phyloP scores from a whole-genome alignment of 108 stramenopile species.

The Nitzschia sp. region DNA sequence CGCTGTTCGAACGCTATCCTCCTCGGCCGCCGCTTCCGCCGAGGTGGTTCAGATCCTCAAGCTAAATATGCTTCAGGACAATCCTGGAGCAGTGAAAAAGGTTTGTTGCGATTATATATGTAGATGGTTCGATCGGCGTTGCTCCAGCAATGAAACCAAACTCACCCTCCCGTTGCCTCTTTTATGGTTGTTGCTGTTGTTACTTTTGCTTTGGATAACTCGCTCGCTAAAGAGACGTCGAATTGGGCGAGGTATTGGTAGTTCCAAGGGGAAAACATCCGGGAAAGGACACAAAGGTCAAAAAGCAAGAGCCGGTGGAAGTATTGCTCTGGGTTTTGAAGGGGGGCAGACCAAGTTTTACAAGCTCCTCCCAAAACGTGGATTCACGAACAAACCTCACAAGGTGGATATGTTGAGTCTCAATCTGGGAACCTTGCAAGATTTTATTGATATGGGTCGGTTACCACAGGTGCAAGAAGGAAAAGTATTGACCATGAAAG shows the following conservation, averaged over 20 bases:
- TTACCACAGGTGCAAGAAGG: constrained; percentile 53
- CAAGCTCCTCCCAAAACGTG: constrained; percentile 94
- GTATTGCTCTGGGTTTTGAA: constrained; percentile 88
- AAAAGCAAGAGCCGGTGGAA: constrained; percentile 86
- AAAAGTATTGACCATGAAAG: constrained; percentile 83
- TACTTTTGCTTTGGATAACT: not conserved
- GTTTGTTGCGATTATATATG: constrained; percentile 7
- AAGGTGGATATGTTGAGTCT: constrained; percentile 72
- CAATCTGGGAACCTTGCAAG: constrained; percentile 85
- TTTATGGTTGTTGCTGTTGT: not conserved
- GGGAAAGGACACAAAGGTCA: constrained; percentile 98
- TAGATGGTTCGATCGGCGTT: not conserved
- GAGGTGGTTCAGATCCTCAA: constrained; percentile 66
- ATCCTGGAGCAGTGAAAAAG: constrained; percentile 83
- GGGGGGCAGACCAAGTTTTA: constrained; percentile 98
- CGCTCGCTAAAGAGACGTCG: constrained; percentile 47
- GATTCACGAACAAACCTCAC: constrained; percentile 91
- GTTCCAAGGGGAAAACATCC: constrained; percentile 93
- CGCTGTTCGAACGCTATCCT: constrained; percentile 1
- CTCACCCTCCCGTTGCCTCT: not conserved
- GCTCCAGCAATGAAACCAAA: not conserved
- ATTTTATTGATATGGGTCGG: constrained; percentile 94
- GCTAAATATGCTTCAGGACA: constrained; percentile 78
- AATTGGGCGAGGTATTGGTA: constrained; percentile 97
- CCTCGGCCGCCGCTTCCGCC: constrained; percentile 6